A percentile compares a stretch with the other conserved stretches of the same genome.
phyloP scores from a whole-genome alignment of 2,329 filamentous ascomycete genomes.

The Hymenoscyphus repandus region DNA sequence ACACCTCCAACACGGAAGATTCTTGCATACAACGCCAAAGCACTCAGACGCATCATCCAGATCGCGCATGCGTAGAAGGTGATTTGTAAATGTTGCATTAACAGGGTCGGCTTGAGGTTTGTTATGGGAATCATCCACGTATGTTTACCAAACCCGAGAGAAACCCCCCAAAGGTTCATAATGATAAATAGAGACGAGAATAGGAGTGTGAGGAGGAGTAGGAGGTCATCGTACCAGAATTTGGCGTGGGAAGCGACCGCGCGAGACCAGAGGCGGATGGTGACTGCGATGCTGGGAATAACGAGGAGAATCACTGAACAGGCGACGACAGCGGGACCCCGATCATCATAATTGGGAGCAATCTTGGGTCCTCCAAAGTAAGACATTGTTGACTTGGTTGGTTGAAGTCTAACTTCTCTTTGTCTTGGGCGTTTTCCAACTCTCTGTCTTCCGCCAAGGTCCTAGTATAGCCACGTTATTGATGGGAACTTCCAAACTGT shows the following conservation, averaged over 20 bases:
- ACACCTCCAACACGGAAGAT: not conserved
- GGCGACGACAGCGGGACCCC: not conserved
- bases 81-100: not conserved
- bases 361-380: too few species aligned
- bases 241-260: not conserved
- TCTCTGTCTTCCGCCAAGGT: too few species aligned
- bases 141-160: not conserved
- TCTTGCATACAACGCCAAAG: not conserved
- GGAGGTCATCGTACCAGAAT: not conserved
- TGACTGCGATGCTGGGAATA: not conserved
- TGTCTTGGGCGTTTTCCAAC: too few species aligned
- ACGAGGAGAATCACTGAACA: not conserved
- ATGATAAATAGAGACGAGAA: not conserved
- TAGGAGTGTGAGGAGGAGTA: not conserved
- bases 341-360: not conserved
- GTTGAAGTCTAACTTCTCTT: too few species aligned
- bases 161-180: not conserved
- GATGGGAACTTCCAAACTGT: too few species aligned
- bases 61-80: not conserved
- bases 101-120: not conserved
- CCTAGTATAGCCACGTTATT: too few species aligned
- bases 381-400: too few species aligned
- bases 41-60: not conserved
- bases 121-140: not conserved
- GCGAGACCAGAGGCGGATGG: not conserved